phyloP scores from a whole-genome alignment of 2,329 filamentous ascomycete species.

The Fonsecaea pedrosoi region DNA sequence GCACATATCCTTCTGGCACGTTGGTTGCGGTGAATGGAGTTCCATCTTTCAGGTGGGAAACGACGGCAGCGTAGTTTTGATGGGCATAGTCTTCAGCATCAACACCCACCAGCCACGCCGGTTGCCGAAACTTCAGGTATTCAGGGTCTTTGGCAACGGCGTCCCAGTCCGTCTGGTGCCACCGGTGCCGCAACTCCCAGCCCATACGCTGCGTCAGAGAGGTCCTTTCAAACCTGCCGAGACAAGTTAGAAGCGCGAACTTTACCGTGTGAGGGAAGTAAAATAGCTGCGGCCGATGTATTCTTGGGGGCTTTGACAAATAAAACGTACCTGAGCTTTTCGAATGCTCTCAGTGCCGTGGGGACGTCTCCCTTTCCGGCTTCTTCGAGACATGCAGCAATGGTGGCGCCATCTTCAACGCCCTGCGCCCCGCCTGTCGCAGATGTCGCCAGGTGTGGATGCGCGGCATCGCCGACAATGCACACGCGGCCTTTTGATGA shows the following conservation, averaged over 20 bases:
- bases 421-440: slow-evolving; percentile 32
- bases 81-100: slow-evolving; percentile 58
- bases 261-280: too few relatives aligned
- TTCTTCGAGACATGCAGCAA: slow-evolving; percentile 32
- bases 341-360: slow-evolving; percentile 7
- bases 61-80: slow-evolving; percentile 45
- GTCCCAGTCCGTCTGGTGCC: slow-evolving; percentile 60
- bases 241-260: background rate
- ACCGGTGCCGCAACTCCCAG: slow-evolving; percentile 44
- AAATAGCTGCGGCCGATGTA: too few relatives aligned
- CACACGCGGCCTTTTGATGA: slow-evolving; percentile 39
- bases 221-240: slow-evolving; percentile 43
- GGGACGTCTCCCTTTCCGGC: slow-evolving; percentile 6
- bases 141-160: slow-evolving; percentile 50
- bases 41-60: slow-evolving; percentile 51
- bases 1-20: slow-evolving; percentile 53
- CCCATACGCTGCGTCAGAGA: slow-evolving; percentile 58
- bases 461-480: slow-evolving; percentile 30
- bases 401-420: slow-evolving; percentile 38
- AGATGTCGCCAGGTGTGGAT: slow-evolving; percentile 27
- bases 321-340: slow-evolving; percentile 13
- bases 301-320: too few relatives aligned
- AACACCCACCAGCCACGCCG: slow-evolving; percentile 57
- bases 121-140: slow-evolving; percentile 55
- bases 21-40: slow-evolving; percentile 54